phyloP scores from a whole-genome alignment of 1,139 yeast species.

The Candida dubliniensis region DNA sequence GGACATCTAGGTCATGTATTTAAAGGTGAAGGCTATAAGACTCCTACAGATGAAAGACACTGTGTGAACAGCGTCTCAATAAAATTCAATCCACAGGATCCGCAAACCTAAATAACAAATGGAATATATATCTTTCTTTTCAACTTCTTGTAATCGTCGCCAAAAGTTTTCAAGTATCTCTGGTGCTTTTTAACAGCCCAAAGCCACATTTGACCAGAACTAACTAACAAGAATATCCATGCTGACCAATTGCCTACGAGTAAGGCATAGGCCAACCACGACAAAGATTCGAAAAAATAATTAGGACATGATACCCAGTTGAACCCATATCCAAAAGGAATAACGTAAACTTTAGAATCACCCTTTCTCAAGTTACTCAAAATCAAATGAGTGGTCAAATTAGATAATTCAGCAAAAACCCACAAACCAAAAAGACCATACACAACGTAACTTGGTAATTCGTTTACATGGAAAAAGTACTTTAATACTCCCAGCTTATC shows the following conservation, averaged over 20 bases:
- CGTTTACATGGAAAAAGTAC: constrained; percentile 34
- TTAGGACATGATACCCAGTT: constrained; percentile 67
- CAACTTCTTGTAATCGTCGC: constrained; percentile 69
- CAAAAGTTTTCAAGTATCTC: constrained; percentile 68
- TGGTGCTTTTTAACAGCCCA: constrained; percentile 79
- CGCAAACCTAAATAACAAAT: constrained; percentile 14
- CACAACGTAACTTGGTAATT: constrained; percentile 24
- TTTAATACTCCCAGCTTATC: constrained; percentile 13
- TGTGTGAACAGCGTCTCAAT: constrained; percentile 88
- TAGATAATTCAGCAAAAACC: constrained; percentile 68
- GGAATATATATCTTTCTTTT: constrained; percentile 69
- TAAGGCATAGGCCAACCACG: constrained; percentile 70
- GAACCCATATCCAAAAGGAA: constrained; percentile 50
- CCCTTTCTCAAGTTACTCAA: constrained; percentile 57
- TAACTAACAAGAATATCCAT: constrained; percentile 65
- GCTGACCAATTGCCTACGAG: constrained; percentile 79
- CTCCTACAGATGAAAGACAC: constrained; percentile 91
- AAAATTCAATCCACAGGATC: constrained; percentile 47
- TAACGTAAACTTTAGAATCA: constrained; percentile 36
- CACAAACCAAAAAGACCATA: constrained; percentile 48
- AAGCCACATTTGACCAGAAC: constrained; percentile 73
- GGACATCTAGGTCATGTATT: constrained; percentile 96
- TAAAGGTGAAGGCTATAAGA: constrained; percentile 87
- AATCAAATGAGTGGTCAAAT: constrained; percentile 65
- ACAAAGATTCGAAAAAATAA: constrained; percentile 80